These are phyloP conservation scores for Clonostachys solani DNA, from an alignment of 2,329 filamentous ascomycete species.

Conservation along the genomic window DNA sequence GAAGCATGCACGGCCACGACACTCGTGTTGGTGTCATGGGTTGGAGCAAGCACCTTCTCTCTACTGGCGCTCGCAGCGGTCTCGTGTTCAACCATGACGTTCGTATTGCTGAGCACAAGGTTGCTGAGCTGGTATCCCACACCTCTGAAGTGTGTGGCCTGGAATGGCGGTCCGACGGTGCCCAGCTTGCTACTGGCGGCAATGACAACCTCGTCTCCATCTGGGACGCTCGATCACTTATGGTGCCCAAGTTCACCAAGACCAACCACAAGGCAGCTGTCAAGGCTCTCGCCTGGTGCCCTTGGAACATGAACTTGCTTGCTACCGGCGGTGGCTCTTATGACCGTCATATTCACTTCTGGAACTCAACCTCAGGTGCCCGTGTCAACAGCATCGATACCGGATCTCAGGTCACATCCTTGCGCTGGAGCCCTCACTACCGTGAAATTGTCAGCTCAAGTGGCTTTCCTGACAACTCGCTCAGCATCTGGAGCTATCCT, in stretches of 20 bases:
- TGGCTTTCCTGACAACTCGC: conserved; percentile 97
- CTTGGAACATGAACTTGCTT: conserved; percentile 96
- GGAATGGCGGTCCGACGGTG: conserved; percentile 94
- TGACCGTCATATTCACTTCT: conserved; percentile 98
- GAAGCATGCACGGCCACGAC: conserved; percentile 98
- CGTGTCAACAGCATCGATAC: conserved; percentile 99
- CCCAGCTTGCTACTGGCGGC: conserved; percentile 93
- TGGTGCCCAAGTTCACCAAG: conserved; percentile 97
- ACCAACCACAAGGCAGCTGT: conserved; percentile 99
- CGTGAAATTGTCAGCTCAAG: conserved; percentile 97
- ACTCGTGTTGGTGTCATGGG: conserved; percentile 97
- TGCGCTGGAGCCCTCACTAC: conserved; percentile 95
- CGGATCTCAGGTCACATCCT: conserved; percentile 91
- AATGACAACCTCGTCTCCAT: conserved; percentile 99
- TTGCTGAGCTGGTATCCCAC: conserved; percentile 93
- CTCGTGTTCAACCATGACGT: conserved; percentile 99
- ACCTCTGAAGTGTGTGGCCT: conserved; percentile 97
- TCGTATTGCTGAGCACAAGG: conserved; percentile 95
- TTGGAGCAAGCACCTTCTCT: conserved; percentile 98
- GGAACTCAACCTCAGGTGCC: conserved; percentile 97
- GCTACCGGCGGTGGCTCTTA: conserved; percentile 95
- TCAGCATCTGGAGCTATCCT: conserved; percentile 99
- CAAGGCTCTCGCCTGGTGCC: conserved; percentile 98
- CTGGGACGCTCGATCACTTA: conserved; percentile 93
- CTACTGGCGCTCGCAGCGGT: conserved; percentile 89